Evolutionary conservation across 768 basidiomycete species (phyloP).

Genomic region (Pisolithus orientalis): DNA sequence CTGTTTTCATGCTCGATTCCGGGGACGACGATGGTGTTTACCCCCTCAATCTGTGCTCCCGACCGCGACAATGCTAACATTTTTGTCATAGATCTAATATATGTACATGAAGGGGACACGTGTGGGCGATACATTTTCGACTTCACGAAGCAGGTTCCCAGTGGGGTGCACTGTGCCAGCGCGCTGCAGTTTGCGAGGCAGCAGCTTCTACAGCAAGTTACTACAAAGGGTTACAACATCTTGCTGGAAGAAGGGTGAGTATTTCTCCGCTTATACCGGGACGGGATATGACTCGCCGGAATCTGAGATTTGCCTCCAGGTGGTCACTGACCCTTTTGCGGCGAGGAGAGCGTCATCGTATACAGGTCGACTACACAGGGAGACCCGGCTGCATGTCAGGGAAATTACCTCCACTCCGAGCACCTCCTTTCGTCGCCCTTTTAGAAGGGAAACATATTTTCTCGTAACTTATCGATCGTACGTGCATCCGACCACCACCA

Average conservation of each 20-base stretch:
- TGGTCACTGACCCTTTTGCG: conserved; percentile 66
- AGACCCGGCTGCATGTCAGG: conserved; percentile 55
- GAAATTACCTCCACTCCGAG: conserved; percentile 37
- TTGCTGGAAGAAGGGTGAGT: conserved; percentile 62
- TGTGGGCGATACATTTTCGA: conserved; percentile 62
- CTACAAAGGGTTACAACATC: conserved; percentile 53
- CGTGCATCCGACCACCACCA: conserved; percentile 14
- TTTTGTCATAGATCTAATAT: conserved; percentile 41
- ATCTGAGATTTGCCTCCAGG: conserved; percentile 27
- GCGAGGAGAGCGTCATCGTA: conserved; percentile 53
- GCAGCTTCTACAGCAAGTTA: conserved; percentile 52
- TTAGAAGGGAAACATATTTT: conserved; percentile 35
- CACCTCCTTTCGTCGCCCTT: conserved; percentile 65
- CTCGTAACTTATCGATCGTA: conserved; percentile 25
- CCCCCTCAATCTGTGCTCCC: conserved; percentile 4
- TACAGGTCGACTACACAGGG: conserved; percentile 65
- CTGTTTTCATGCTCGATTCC: conserved; percentile 53
- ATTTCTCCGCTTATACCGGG: background rate
- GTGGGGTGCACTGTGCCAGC: conserved; percentile 41
- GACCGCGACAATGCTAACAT: conserved; percentile 2
- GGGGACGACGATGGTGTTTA: conserved; percentile 46
- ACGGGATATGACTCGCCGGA: background rate
- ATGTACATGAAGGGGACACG: conserved; percentile 47
- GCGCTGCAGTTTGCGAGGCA: conserved; percentile 59
- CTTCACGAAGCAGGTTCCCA: conserved; percentile 37